These are phyloP conservation scores for Mycoemilia scoparia DNA, from an alignment of 192 early-diverging fungal species.

Conservation along the genomic window DNA sequence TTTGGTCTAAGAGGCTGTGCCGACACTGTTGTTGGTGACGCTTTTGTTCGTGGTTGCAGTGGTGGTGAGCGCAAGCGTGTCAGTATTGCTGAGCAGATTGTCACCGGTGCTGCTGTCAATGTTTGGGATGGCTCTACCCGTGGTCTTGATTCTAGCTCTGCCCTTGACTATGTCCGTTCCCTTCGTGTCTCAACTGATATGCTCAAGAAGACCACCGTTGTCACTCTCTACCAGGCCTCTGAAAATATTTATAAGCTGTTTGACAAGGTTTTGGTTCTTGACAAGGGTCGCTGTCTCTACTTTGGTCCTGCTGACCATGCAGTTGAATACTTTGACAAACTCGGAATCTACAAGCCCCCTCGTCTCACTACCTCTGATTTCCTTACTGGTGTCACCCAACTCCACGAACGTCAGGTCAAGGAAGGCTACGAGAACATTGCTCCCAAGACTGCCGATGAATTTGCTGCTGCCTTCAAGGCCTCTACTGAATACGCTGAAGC, in stretches of 20 bases:
- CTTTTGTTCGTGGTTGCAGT: slow-evolving; percentile 58
- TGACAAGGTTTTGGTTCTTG: slow-evolving; percentile 32
- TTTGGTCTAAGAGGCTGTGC: slow-evolving; percentile 29
- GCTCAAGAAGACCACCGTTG: slow-evolving; percentile 39
- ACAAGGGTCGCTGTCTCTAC: slow-evolving; percentile 32
- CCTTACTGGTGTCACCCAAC: slow-evolving; percentile 39
- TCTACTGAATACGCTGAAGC: slow-evolving; percentile 24
- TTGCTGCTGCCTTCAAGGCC: slow-evolving; percentile 33
- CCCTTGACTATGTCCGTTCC: slow-evolving; percentile 58
- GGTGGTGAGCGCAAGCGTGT: slow-evolving; percentile 65
- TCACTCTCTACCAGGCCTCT: slow-evolving; percentile 55
- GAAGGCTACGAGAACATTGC: slow-evolving; percentile 34
- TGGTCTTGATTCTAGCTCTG: slow-evolving; percentile 64
- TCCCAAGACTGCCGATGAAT: slow-evolving; percentile 40
- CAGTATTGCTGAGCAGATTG: slow-evolving; percentile 60
- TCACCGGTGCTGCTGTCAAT: slow-evolving; percentile 36
- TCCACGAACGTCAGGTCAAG: slow-evolving; percentile 32
- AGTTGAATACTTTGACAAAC: slow-evolving; percentile 26
- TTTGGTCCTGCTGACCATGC: slow-evolving; percentile 31
- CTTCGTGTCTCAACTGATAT: slow-evolving; percentile 57
- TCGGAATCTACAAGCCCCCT: slow-evolving; percentile 31
- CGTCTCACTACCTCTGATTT: slow-evolving; percentile 45
- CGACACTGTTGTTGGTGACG: slow-evolving; percentile 45
- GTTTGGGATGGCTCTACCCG: slow-evolving; percentile 54
- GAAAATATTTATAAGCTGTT: slow-evolving; percentile 45